A percentile compares a stretch with the other conserved stretches of the same genome.
phyloP scores from a whole-genome alignment of 441 rosid species.

The Adansonia gregorii region DNA sequence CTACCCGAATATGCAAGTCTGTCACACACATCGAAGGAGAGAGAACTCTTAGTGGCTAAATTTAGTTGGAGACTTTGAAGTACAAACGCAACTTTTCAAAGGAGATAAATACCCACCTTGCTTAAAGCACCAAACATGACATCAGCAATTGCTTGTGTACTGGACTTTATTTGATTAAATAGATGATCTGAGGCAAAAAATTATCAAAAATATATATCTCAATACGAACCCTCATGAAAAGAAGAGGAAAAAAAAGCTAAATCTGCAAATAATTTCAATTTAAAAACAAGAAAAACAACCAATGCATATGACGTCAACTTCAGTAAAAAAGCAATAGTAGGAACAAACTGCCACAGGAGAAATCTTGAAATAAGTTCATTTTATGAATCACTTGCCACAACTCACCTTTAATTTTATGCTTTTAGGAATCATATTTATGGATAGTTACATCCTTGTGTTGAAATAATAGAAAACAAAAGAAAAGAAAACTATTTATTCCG shows the following conservation, averaged over 20 bases:
- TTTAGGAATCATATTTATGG: background rate
- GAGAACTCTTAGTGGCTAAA: conserved; percentile 29
- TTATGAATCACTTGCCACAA: background rate
- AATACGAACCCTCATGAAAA: background rate
- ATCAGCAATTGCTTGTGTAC: conserved; percentile 47
- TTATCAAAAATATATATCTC: conserved; percentile 22
- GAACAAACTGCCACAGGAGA: background rate
- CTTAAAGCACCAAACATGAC: conserved; percentile 50
- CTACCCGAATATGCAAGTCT: conserved; percentile 45
- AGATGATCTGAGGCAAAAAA: conserved; percentile 47
- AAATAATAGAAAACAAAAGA: background rate
- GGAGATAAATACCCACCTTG: conserved; percentile 41
- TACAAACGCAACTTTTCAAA: conserved; percentile 13
- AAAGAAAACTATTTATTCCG: background rate
- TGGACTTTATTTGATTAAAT: conserved; percentile 59
- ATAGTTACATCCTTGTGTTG: background rate
- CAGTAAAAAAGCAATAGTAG: background rate
- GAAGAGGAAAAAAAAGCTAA: background rate
- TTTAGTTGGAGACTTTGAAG: conserved; percentile 15
- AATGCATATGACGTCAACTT: conserved; percentile 1
- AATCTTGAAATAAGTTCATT: background rate
- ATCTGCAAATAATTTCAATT: background rate
- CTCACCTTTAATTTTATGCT: background rate
- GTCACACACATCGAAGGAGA: conserved; percentile 30
- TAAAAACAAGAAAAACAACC: conserved; percentile 8